Conservation (phyloP, 257 asterid species). For the Solanum neorickii region DNA sequence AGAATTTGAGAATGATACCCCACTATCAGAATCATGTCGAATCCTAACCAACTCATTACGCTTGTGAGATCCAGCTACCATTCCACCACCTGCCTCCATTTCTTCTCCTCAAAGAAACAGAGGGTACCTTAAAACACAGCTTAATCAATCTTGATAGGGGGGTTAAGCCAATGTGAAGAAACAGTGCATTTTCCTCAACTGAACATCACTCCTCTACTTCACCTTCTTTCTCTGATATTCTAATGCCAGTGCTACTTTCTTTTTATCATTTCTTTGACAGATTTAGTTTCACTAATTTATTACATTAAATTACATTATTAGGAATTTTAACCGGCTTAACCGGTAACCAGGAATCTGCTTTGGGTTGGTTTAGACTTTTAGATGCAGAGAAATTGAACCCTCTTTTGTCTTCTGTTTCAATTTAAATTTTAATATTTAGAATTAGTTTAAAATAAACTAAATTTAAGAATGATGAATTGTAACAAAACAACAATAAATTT, state of each 20-base stretch:
- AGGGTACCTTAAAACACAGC: neutral
- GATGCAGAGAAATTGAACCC: neutral
- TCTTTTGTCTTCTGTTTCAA: neutral
- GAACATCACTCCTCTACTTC: neutral
- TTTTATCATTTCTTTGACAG: neutral
- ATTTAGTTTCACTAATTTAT: neutral
- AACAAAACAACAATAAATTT: neutral
- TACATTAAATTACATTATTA: neutral
- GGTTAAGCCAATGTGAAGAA: neutral
- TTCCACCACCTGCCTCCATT: constrained; percentile 75
- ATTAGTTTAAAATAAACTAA: neutral
- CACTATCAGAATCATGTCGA: constrained; percentile 73
- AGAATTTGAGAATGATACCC: constrained; percentile 26
- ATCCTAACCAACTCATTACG: constrained; percentile 63
- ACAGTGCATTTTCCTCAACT: constrained; percentile 15
- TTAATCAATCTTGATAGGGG: neutral
- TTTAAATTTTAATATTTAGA: neutral
- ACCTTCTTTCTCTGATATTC: neutral
- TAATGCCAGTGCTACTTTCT: neutral
- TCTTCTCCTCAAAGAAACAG: constrained; percentile 2
- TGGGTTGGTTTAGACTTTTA: neutral
- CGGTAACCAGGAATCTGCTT: neutral
- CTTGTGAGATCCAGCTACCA: constrained; percentile 88
- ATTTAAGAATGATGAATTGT: neutral
- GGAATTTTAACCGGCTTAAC: neutral